A percentile compares a stretch with the other conserved stretches of the same genome.
Evolutionary conservation across 2,329 filamentous ascomycete species (phyloP).

Genomic region (Penicillium sp.): DNA sequence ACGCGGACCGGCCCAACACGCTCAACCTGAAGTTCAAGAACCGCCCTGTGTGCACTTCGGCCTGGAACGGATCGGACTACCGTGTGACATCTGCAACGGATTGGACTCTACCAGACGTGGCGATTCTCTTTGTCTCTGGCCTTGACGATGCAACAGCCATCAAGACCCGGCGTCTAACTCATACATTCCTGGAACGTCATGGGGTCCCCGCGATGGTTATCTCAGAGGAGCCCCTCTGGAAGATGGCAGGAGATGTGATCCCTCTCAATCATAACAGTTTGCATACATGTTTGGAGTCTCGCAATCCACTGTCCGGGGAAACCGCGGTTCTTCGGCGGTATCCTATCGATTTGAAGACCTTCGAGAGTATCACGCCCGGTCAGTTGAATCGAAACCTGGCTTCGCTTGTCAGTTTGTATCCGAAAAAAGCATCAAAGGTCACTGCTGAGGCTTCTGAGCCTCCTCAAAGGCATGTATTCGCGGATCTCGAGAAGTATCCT

Average conservation of each 20-base stretch:
- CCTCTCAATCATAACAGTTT: conserved; percentile 43
- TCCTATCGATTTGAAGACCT: conserved; percentile 49
- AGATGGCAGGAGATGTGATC: conserved; percentile 33
- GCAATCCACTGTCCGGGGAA: conserved; percentile 35
- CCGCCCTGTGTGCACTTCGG: conserved; percentile 38
- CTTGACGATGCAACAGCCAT: conserved; percentile 30
- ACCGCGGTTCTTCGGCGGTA: conserved; percentile 37
- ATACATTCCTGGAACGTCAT: conserved; percentile 45
- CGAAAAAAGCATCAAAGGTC: conserved; percentile 26
- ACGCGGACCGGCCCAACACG: conserved; percentile 28
- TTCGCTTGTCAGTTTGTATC: conserved; percentile 38
- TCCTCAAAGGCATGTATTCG: conserved; percentile 13
- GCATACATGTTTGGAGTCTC: conserved; percentile 46
- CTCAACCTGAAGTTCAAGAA: conserved; percentile 43
- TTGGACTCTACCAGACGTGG: conserved; percentile 48
- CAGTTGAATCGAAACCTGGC: conserved; percentile 50
- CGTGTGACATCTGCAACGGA: conserved; percentile 39
- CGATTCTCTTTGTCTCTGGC: conserved; percentile 46
- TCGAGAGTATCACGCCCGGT: conserved; percentile 47
- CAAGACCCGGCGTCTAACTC: conserved; percentile 36
- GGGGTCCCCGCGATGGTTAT: conserved; percentile 46
- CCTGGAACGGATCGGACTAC: conserved; percentile 40
- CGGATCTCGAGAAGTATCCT: conserved; percentile 28
- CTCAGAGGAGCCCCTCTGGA: conserved; percentile 46
- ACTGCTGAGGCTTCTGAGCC: conserved; percentile 14